These are phyloP conservation scores for Neonectria faginata DNA, from an alignment of 2,329 filamentous ascomycete species.

Conservation along the genomic window DNA sequence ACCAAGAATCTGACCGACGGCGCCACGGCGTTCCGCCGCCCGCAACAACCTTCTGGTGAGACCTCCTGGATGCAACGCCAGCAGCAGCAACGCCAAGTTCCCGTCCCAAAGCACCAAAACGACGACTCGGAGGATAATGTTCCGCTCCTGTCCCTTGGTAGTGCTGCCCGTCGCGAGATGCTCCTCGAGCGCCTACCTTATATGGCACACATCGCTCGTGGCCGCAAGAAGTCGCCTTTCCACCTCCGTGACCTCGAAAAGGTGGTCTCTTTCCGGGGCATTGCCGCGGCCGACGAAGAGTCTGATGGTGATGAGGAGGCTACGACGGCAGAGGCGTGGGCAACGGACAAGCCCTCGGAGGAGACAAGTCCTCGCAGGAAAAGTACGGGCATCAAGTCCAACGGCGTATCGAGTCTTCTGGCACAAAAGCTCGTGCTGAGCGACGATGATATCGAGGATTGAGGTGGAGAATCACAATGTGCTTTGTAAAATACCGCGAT, in stretches of 20 bases:
- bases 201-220: conserved; percentile 73
- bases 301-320: conserved; percentile 59
- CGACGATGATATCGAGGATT: conserved; percentile 88
- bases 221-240: conserved; percentile 52
- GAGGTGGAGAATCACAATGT: conserved; percentile 44
- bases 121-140: conserved; percentile 42
- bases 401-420: conserved; percentile 56
- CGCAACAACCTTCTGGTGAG: conserved; percentile 48
- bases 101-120: conserved; percentile 26
- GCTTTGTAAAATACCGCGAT: conserved; percentile 14
- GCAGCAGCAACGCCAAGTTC: conserved; percentile 42
- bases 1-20: conserved; percentile 57
- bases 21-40: conserved; percentile 62
- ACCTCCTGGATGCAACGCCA: conserved; percentile 52
- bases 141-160: conserved; percentile 70
- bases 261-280: conserved; percentile 74
- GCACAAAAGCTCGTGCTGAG: conserved; percentile 78
- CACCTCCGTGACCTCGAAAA: conserved; percentile 72
- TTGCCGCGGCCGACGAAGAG: conserved; percentile 62
- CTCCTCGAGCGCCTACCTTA: conserved; percentile 90
- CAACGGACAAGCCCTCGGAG: conserved; percentile 71
- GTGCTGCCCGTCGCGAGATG: conserved; percentile 77
- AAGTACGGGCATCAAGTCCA: conserved; percentile 52
- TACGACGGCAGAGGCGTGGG: conserved; percentile 63
- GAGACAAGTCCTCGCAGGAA: conserved; percentile 64